Percentiles rank a stretch among this genome's conserved stretches.
phyloP scores from a whole-genome alignment of 2,329 filamentous ascomycete genomes.

The Neocatenulostroma microsporum region DNA sequence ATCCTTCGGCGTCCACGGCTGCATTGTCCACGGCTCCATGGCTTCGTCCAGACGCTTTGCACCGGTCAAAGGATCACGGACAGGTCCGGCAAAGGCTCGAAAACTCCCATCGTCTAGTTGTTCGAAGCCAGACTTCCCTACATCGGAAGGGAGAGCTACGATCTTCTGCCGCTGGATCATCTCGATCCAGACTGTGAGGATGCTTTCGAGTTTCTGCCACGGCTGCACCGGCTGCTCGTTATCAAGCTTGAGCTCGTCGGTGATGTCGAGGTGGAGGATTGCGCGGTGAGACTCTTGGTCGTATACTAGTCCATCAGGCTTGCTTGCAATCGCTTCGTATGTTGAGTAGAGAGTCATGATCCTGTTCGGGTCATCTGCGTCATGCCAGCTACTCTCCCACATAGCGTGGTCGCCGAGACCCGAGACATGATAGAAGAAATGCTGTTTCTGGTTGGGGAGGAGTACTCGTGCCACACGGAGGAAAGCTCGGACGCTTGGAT shows the following conservation, averaged over 20 bases:
- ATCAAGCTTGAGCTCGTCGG: conserved; percentile 9
- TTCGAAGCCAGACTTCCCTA: conserved; percentile 5
- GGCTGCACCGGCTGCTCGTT: conserved; percentile 1
- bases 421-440: conserved; percentile 11
- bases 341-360: conserved; percentile 8
- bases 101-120: no score
- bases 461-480: conserved; percentile 6
- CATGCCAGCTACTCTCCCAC: conserved; percentile 3
- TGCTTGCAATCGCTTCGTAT: conserved; percentile 3
- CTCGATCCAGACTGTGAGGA: conserved; percentile 14
- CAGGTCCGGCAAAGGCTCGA: no score
- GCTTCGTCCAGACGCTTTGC: no score
- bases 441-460: not conserved
- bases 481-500: conserved; percentile 8
- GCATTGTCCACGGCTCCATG: conserved; percentile 7
- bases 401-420: conserved; percentile 5
- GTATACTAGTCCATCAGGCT: conserved; percentile 11
- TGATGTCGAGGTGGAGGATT: conserved; percentile 12
- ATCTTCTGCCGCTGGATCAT: conserved; percentile 12
- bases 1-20: conserved; percentile 8
- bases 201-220: conserved; percentile 11
- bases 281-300: conserved; percentile 9
- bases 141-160: conserved; percentile 5
- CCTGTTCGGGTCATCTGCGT: conserved; percentile 1
- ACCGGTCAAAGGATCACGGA: no score